Conservation (phyloP, 805 yeast species). For the Priceomyces haplophilus region DNA sequence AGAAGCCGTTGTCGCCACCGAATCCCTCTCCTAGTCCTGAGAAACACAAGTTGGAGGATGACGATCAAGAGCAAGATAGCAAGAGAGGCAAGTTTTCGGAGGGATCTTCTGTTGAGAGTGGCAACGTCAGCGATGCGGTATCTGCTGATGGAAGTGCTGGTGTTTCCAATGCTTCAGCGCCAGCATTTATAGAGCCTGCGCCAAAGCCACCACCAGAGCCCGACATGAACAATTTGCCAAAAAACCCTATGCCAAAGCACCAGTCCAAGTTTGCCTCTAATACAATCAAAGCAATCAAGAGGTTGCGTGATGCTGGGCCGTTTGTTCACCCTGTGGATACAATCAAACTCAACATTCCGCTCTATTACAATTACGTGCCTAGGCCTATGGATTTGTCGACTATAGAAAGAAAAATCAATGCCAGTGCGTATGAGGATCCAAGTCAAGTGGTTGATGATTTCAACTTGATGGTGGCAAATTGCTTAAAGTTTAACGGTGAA, state of each 20-base stretch:
- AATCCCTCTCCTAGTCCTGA: constrained; percentile 44
- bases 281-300: constrained; percentile 78
- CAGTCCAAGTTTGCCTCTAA: constrained; percentile 78
- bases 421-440: constrained; percentile 69
- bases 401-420: constrained; percentile 74
- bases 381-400: constrained; percentile 94
- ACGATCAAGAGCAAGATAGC: constrained; percentile 17
- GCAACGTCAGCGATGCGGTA: background rate
- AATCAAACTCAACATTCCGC: constrained; percentile 83
- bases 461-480: constrained; percentile 79
- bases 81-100: constrained; percentile 6
- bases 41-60: constrained; percentile 30
- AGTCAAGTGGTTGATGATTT: constrained; percentile 72
- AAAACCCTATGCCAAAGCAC: constrained; percentile 70
- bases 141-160: background rate
- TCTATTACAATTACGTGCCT: constrained; percentile 76
- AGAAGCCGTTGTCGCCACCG: constrained; percentile 44
- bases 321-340: constrained; percentile 88
- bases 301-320: constrained; percentile 90
- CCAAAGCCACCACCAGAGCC: constrained; percentile 75
- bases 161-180: constrained; percentile 6
- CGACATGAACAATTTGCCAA: constrained; percentile 66
- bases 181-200: constrained; percentile 48
- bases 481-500: constrained; percentile 81
- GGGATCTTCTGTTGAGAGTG: constrained; percentile 3